These are phyloP conservation scores for Rosa chinensis DNA, from an alignment of 306 rosid species.

Conservation along the genomic window DNA sequence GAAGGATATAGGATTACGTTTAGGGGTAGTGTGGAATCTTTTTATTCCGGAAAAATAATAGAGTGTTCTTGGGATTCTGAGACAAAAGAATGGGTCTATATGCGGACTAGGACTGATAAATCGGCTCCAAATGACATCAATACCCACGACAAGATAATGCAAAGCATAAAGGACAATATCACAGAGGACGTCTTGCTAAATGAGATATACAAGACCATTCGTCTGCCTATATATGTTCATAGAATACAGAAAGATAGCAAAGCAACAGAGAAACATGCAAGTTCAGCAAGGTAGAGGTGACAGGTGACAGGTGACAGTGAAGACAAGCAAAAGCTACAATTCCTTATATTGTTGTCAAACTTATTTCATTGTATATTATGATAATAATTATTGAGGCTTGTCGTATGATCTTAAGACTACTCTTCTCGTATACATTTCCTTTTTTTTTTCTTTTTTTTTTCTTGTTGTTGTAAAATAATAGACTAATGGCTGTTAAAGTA, in stretches of 20 bases:
- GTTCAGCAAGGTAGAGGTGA: conserved; percentile 61
- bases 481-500: background rate
- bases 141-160: conserved; percentile 83
- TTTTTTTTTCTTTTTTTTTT: too few relatives aligned
- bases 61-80: conserved; percentile 71
- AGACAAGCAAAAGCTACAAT: conserved; percentile 5
- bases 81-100: conserved; percentile 56
- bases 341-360: background rate
- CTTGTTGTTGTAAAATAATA: too few relatives aligned
- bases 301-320: conserved; percentile 54
- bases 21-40: conserved; percentile 53
- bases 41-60: conserved; percentile 64
- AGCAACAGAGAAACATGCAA: conserved; percentile 55
- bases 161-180: conserved; percentile 81
- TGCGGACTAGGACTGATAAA: conserved; percentile 74
- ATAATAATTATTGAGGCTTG: background rate
- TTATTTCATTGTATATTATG: too few relatives aligned
- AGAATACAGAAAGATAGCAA: conserved; percentile 74
- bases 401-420: background rate
- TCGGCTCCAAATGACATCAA: conserved; percentile 76
- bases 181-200: conserved; percentile 70
- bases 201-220: conserved; percentile 70
- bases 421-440: background rate
- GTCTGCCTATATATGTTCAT: conserved; percentile 86
- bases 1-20: conserved; percentile 72